A percentile compares a stretch with the other conserved stretches of the same genome.
These are phyloP conservation scores for Trichoderma sp. DNA, from an alignment of 2,329 filamentous ascomycete species.

Conservation along the genomic window DNA sequence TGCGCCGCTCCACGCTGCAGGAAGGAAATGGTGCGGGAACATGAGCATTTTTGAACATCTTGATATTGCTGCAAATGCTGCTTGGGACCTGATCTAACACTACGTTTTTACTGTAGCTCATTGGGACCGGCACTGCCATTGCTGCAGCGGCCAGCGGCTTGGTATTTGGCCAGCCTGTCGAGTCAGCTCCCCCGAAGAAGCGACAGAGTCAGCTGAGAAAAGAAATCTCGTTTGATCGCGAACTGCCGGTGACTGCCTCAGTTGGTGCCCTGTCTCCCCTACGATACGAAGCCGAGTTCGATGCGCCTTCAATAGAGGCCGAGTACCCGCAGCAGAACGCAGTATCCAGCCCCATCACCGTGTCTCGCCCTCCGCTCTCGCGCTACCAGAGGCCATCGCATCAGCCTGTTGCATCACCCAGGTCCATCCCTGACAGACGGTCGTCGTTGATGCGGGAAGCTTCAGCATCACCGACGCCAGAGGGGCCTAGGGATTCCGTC, in stretches of 20 bases:
- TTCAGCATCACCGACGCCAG: conserved; percentile 40
- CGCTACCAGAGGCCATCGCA: conserved; percentile 41
- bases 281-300: conserved; percentile 48
- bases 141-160: conserved; percentile 61
- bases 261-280: conserved; percentile 34
- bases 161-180: conserved; percentile 57
- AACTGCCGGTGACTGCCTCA: conserved; percentile 33
- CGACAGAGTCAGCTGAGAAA: conserved; percentile 33
- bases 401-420: conserved; percentile 43
- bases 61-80: neutral
- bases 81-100: neutral
- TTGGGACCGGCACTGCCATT: conserved; percentile 62
- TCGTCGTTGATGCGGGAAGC: conserved; percentile 45
- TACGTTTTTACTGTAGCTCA: conserved; percentile 47
- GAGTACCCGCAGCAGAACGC: conserved; percentile 35
- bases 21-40: neutral
- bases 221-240: conserved; percentile 40
- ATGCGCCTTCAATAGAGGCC: conserved; percentile 34
- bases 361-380: conserved; percentile 40
- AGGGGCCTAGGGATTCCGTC: conserved; percentile 56
- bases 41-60: neutral
- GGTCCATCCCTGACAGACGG: conserved; percentile 42
- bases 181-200: conserved; percentile 33
- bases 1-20: neutral
- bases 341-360: conserved; percentile 34